Conservation (phyloP, 768 basidiomycete genomes). For the Basidioascus undulatus region DNA sequence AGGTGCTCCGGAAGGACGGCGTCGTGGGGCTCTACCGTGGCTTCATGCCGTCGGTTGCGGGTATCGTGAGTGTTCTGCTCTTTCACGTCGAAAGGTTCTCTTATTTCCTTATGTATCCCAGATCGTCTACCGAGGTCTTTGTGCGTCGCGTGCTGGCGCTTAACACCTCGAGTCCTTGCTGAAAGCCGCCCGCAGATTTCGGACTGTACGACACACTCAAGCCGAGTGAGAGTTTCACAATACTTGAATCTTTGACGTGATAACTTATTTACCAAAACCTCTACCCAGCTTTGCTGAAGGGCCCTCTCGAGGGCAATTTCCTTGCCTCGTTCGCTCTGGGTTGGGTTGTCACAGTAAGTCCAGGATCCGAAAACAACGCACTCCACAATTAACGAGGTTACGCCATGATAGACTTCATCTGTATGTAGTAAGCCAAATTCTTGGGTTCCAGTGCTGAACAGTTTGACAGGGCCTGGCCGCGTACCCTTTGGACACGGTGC, state of each 20-base stretch:
- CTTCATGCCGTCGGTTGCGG: constrained; percentile 94
- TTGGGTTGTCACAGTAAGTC: constrained; percentile 86
- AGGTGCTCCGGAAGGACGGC: constrained; percentile 94
- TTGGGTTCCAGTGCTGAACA: constrained; percentile 3
- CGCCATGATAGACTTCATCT: no score
- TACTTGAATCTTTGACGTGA: no score
- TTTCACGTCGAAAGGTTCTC: no score
- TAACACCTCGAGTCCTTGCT: no score
- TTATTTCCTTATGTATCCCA: no score
- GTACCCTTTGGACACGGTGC: constrained; percentile 25
- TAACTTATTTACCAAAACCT: no score
- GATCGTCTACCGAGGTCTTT: constrained; percentile 98
- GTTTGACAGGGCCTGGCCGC: constrained; percentile 3
- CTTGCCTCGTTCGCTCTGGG: constrained; percentile 54
- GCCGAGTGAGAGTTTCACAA: no score
- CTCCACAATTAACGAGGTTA: no score
- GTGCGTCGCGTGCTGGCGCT: no score
- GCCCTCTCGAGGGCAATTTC: constrained; percentile 72
- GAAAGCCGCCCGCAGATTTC: no score
- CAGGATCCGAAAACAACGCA: no score
- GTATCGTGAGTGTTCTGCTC: no score
- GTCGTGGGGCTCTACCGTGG: constrained; percentile 98
- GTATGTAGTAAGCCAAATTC: constrained; percentile 70
- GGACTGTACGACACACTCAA: constrained; percentile 95
- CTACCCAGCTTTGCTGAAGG: constrained; percentile 87